Conservation (phyloP, 2,329 filamentous ascomycete genomes). For the Juglanconis oblonga region DNA sequence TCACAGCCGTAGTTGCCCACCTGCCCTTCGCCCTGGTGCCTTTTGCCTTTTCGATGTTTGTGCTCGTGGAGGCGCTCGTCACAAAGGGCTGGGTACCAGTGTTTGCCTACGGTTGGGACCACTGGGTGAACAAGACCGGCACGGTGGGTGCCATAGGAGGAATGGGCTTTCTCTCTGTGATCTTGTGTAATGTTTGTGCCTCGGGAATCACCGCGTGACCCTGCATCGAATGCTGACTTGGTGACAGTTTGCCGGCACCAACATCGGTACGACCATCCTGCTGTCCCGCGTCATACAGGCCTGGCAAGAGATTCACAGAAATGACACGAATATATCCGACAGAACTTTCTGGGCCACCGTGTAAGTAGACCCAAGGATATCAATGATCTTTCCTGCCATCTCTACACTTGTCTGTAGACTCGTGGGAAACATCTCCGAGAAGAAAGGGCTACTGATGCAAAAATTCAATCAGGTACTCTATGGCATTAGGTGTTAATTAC, state of each 20-base stretch:
- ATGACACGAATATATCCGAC: slow-evolving; percentile 51
- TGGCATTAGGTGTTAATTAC: slow-evolving; percentile 73
- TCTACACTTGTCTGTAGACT: not conserved
- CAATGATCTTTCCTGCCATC: not conserved
- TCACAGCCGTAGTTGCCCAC: slow-evolving; percentile 61
- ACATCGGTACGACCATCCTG: slow-evolving; percentile 73
- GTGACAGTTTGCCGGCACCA: slow-evolving; percentile 68
- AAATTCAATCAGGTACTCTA: slow-evolving; percentile 48
- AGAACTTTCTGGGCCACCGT: slow-evolving; percentile 72
- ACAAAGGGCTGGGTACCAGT: slow-evolving; percentile 73
- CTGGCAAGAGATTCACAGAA: slow-evolving; percentile 60
- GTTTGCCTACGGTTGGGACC: slow-evolving; percentile 71
- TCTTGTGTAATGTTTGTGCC: slow-evolving; percentile 66
- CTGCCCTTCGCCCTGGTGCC: slow-evolving; percentile 67
- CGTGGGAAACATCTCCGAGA: not conserved
- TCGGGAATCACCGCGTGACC: not conserved
- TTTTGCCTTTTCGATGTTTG: slow-evolving; percentile 72
- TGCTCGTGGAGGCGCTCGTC: slow-evolving; percentile 69
- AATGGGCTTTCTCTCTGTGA: slow-evolving; percentile 70
- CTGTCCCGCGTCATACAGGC: slow-evolving; percentile 67
- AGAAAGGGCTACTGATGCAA: not conserved
- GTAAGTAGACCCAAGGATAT: not conserved
- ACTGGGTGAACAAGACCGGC: slow-evolving; percentile 68
- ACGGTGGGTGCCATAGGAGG: slow-evolving; percentile 66
- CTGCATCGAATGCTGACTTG: slow-evolving; percentile 17